Conservation (phyloP, 108 stramenopile genomes). For the Bacterosira constricta region DNA sequence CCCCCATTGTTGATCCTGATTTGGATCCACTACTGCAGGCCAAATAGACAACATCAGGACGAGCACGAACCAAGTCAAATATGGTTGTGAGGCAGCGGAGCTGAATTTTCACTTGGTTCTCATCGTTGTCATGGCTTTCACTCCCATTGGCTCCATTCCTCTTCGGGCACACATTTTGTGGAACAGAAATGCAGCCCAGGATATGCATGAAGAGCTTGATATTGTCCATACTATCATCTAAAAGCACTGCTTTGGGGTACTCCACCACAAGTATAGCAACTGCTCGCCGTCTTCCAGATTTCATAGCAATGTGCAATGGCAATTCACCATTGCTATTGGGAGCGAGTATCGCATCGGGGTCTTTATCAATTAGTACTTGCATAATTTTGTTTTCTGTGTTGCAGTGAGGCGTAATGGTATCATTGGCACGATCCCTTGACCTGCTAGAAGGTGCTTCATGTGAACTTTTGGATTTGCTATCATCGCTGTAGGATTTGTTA, state of each 20-base stretch:
- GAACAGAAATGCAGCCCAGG: constrained; percentile 13
- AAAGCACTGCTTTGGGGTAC: constrained; percentile 28
- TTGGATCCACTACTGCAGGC: too few species aligned
- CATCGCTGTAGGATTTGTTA: constrained; percentile 11
- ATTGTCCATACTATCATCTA: constrained; percentile 18
- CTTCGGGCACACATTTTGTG: background rate
- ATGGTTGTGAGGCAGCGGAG: background rate
- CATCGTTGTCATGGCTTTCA: background rate
- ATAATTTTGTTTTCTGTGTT: constrained; percentile 2
- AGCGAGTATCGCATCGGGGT: constrained; percentile 10
- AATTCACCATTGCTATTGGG: constrained; percentile 8
- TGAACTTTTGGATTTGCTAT: background rate
- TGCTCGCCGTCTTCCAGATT: constrained; percentile 9
- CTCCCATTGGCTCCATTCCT: background rate
- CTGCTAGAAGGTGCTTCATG: too few species aligned
- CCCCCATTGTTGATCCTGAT: too few species aligned
- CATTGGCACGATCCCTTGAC: background rate
- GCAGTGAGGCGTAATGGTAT: background rate
- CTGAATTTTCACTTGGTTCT: background rate
- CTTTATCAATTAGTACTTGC: background rate
- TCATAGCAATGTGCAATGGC: constrained; percentile 39
- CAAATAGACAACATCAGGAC: constrained; percentile 6
- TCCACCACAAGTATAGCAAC: constrained; percentile 4
- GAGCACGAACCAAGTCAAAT: constrained; percentile 14
- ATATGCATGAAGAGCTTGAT: constrained; percentile 24